Percentiles rank a stretch among this genome's conserved stretches.
phyloP scores from a whole-genome alignment of 495 filamentous ascomycete genomes.

The Chlorociboria aeruginascens region DNA sequence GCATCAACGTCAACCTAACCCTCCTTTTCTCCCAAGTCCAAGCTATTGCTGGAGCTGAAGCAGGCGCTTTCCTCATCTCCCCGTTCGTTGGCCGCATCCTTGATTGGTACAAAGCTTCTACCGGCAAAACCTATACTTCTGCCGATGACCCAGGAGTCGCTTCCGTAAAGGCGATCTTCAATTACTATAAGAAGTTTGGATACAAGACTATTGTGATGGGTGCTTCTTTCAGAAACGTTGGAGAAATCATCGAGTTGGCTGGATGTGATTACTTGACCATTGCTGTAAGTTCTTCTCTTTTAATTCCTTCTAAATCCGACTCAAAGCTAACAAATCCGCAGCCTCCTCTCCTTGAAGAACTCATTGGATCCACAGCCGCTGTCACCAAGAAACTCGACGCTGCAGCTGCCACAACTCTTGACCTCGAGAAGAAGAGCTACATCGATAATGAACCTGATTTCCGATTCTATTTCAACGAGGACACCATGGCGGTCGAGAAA shows the following conservation, averaged over 20 bases:
- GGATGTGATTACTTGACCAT: slow-evolving; percentile 99
- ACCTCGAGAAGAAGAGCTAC: slow-evolving; percentile 84
- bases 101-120: slow-evolving; percentile 96
- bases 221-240: slow-evolving; percentile 88
- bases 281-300: slow-evolving; percentile 45
- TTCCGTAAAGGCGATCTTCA: slow-evolving; percentile 92
- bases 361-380: slow-evolving; percentile 62
- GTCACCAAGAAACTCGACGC: slow-evolving; percentile 93
- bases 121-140: slow-evolving; percentile 81
- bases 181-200: slow-evolving; percentile 99
- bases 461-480: slow-evolving; percentile 99
- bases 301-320: neutral
- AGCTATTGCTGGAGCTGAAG: slow-evolving; percentile 94
- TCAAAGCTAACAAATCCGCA: slow-evolving; percentile 21
- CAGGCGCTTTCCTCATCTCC: slow-evolving; percentile 95
- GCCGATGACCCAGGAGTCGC: slow-evolving; percentile 94
- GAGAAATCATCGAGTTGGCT: slow-evolving; percentile 95
- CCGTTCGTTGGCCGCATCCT: slow-evolving; percentile 99
- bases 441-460: slow-evolving; percentile 79
- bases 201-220: slow-evolving; percentile 99
- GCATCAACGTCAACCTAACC: slow-evolving; percentile 95
- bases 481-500: slow-evolving; percentile 98
- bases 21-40: slow-evolving; percentile 97
- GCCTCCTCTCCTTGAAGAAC: slow-evolving; percentile 89
- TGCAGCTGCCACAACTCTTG: slow-evolving; percentile 44